These are phyloP conservation scores for Nyctanthes arbortristis DNA, from an alignment of 257 asterid genomes.

Conservation along the genomic window DNA sequence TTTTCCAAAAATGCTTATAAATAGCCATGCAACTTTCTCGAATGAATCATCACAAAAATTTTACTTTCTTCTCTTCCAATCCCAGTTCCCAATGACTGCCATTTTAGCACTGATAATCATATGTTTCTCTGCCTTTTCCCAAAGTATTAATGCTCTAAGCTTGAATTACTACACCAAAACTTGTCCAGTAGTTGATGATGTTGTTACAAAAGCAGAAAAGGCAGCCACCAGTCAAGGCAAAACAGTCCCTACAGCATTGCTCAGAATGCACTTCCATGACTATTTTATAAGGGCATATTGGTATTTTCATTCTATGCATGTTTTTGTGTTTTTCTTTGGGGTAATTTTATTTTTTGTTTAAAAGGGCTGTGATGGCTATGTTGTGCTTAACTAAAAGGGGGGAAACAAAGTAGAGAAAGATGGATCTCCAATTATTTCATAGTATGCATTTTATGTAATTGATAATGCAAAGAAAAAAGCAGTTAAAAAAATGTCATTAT, in stretches of 20 bases:
- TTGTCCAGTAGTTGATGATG: constrained; percentile 53
- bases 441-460: constrained; percentile 72
- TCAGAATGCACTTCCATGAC: constrained; percentile 89
- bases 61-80: neutral
- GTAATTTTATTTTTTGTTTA: neutral
- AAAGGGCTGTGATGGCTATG: constrained; percentile 81
- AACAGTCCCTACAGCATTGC: constrained; percentile 64
- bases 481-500: constrained; percentile 55
- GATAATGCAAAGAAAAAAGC: constrained; percentile 61
- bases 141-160: constrained; percentile 36
- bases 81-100: constrained; percentile 12
- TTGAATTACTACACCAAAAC: constrained; percentile 43
- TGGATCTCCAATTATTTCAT: constrained; percentile 56
- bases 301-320: neutral
- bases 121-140: constrained; percentile 14
- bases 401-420: constrained; percentile 70
- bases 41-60: neutral
- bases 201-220: constrained; percentile 40
- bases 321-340: neutral
- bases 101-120: constrained; percentile 8
- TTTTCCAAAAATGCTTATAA: neutral
- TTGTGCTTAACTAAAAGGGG: constrained; percentile 56
- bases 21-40: neutral
- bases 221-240: constrained; percentile 52
- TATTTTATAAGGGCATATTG: constrained; percentile 65